Percentiles rank a stretch among this genome's conserved stretches.
Conservation (phyloP, 1,139 yeast species). For the Pichiaceae sp. region DNA sequence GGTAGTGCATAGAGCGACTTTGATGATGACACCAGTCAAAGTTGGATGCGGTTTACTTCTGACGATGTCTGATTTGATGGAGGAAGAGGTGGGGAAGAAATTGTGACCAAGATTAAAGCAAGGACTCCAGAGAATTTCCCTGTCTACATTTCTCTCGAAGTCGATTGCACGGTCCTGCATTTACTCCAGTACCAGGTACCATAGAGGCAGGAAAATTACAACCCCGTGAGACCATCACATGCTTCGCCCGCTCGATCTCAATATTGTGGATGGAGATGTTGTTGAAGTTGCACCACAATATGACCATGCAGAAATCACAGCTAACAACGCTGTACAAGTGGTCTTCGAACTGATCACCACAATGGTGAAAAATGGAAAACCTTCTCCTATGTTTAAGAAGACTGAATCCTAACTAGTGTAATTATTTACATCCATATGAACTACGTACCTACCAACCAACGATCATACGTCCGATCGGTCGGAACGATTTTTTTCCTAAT, state of each 20-base stretch:
- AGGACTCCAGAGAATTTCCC: conserved; percentile 28
- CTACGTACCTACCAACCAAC: no score
- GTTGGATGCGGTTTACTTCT: no score
- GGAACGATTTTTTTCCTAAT: no score
- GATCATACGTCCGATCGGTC: no score
- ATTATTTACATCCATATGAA: no score
- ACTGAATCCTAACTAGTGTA: no score
- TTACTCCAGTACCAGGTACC: conserved; percentile 54
- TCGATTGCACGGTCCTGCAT: conserved; percentile 47
- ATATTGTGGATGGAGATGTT: conserved; percentile 47
- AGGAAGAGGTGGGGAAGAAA: conserved; percentile 30
- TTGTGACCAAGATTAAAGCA: conserved; percentile 31
- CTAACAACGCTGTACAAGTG: conserved; percentile 47
- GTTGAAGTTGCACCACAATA: conserved; percentile 54
- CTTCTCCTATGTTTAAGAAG: no score
- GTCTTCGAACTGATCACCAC: no score
- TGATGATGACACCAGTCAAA: no score
- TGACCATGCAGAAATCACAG: conserved; percentile 43
- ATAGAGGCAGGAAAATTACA: conserved; percentile 47
- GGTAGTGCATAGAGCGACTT: no score
- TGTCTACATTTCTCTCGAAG: conserved; percentile 47
- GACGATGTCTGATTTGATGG: conserved; percentile 44
- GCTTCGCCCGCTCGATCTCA: conserved; percentile 39
- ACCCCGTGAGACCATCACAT: conserved; percentile 35
- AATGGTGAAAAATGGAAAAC: no score